These are phyloP conservation scores for Nicotiana noctiflora DNA, from an alignment of 257 asterid species.

Conservation along the genomic window DNA sequence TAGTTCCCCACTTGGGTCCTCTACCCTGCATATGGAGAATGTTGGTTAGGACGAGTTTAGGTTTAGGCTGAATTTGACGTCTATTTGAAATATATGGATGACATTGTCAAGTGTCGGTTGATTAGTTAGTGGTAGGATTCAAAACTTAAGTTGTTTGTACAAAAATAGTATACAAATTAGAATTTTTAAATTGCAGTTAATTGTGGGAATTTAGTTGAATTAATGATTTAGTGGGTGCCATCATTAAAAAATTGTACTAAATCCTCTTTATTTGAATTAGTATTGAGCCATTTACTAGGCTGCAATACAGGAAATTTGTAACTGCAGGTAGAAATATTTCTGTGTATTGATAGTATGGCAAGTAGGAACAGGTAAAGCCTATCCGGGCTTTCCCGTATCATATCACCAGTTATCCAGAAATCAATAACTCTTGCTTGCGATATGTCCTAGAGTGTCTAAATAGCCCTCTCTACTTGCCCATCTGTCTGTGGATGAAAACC, in stretches of 20 bases:
- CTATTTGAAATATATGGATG: background rate
- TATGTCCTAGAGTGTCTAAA: no score
- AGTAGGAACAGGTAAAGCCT: background rate
- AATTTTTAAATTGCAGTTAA: background rate
- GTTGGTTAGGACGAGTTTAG: background rate
- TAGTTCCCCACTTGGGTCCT: background rate
- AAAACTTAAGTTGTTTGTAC: background rate
- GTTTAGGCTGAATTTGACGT: slow-evolving; percentile 5
- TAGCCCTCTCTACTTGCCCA: no score
- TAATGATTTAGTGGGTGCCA: background rate
- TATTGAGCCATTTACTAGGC: background rate
- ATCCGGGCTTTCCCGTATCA: no score
- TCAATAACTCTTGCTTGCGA: no score
- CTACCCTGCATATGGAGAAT: background rate
- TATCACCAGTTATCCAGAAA: no score
- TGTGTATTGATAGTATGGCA: background rate
- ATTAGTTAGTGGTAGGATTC: background rate
- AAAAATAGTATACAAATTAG: background rate
- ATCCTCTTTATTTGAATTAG: background rate
- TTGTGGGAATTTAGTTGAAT: background rate
- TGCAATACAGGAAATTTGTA: background rate
- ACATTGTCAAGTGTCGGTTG: background rate
- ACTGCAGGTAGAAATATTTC: background rate
- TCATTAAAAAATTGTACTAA: background rate
- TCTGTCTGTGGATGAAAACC: no score